phyloP scores from a whole-genome alignment of 352 stramenopile species.

The Pythium phragmitis region DNA sequence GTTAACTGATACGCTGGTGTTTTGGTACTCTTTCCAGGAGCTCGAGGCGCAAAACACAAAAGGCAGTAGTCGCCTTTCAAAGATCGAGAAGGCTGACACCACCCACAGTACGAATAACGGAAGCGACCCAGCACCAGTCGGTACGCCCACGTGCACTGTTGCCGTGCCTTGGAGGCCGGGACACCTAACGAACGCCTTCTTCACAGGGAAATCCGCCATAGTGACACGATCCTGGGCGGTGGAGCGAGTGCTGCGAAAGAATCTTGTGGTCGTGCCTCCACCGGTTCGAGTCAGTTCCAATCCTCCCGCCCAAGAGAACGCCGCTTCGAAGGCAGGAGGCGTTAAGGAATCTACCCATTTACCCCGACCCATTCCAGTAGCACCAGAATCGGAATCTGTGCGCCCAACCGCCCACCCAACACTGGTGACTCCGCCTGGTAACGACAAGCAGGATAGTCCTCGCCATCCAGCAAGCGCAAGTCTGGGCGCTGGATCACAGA shows the following conservation, averaged over 20 bases:
- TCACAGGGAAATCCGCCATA: conserved; percentile 12
- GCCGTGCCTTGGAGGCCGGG: no score
- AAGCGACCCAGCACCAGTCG: neutral
- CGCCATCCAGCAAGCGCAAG: conserved; percentile 5
- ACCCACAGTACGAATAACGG: neutral
- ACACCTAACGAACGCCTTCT: neutral
- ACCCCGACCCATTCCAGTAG: neutral
- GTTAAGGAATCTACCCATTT: neutral
- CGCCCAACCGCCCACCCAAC: neutral
- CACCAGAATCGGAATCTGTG: neutral
- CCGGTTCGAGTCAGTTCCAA: conserved; percentile 30
- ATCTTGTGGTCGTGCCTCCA: conserved; percentile 40
- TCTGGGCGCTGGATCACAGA: neutral
- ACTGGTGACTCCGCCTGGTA: no score
- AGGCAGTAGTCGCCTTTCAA: conserved; percentile 1
- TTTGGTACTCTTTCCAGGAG: conserved; percentile 32
- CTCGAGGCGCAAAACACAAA: conserved; percentile 68
- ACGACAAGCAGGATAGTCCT: conserved; percentile 19
- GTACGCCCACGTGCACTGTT: neutral
- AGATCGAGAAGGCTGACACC: neutral
- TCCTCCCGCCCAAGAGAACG: neutral
- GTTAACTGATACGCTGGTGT: neutral
- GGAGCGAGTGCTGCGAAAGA: conserved; percentile 46
- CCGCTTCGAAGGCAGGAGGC: neutral
- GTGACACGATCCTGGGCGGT: conserved; percentile 57